Evolutionary conservation across 1,284 basidiomycete species (phyloP), one percentile per base, ranked within the genome.

Genomic region (Schizopora paradoxa): DNA sequence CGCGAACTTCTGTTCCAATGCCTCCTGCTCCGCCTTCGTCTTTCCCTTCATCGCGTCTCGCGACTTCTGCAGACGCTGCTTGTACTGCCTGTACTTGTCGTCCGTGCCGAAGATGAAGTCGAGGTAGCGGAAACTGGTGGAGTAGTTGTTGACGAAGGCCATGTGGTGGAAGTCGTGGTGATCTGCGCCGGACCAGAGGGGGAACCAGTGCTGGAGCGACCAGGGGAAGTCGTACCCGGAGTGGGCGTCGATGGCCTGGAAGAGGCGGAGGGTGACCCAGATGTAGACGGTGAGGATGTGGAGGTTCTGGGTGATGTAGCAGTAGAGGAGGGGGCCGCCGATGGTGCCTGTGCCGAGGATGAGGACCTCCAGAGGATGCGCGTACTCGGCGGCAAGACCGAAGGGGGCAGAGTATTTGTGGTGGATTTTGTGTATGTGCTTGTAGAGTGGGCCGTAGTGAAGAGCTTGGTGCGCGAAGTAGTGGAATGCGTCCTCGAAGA

Each of bases 151-250:
- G 46, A 79, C 79, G 69, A 90, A 90, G 1, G 86, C 82, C 88
- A 91, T 90, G 68, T 94, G 91, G 66, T 94, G 91, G 78, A 91
- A 94, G 62, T 93, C 94, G 66, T 97, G 94, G 73, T 97, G 94
- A 61, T 99, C 96, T 0, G 95, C 96, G 41, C 96, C 95, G 19
- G 92, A 91, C 95, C 95, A 99, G 78, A 98, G 91, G 3, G 95
- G 95, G 23, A 99, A 51, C 60, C 91, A 85, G 73, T 95, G 84
- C 59, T 93, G 86, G 52, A 99, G 74, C n/a, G 91, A 95, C 92
- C 91, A 95, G 3, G 92, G 92, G 77, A 96, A 96, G 66, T 96
- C 87, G 65, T 97, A 98, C 46, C 95, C 95, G 40, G 86, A 91
- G 79, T 99, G 95, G 1, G 96, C 86, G 60, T 99, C 95, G 55